A percentile compares a stretch with the other conserved stretches of the same genome.
Conservation (phyloP, 78 protist species). For the Bodo saltans region DNA sequence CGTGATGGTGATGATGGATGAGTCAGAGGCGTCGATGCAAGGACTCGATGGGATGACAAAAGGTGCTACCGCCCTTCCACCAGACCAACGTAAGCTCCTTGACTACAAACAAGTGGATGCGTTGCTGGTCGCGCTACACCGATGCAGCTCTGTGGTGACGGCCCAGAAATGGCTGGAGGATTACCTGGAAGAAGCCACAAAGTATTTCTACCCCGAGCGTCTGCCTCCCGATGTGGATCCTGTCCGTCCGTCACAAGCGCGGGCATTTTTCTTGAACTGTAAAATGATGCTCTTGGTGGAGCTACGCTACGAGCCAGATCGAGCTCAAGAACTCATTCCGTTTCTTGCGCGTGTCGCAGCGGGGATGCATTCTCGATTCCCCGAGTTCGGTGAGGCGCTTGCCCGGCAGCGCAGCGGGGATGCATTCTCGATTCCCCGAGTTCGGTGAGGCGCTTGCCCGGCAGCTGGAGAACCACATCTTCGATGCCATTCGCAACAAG, state of each 20-base stretch:
- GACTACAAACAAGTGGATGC: not conserved
- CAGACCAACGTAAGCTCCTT: too few relatives aligned
- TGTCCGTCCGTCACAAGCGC: too few relatives aligned
- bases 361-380: not conserved
- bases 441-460: not conserved
- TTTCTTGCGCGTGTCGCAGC: too few relatives aligned
- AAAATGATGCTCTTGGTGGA: too few relatives aligned
- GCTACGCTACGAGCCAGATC: too few relatives aligned
- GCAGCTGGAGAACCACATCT: not conserved
- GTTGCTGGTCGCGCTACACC: not conserved
- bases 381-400: not conserved
- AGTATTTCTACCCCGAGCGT: too few relatives aligned
- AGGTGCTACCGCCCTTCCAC: not conserved
- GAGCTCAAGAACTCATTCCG: too few relatives aligned
- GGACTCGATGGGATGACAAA: not conserved
- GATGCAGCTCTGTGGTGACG: not conserved
- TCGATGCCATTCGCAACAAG: not conserved
- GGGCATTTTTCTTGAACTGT: too few relatives aligned
- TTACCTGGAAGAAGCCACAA: not conserved
- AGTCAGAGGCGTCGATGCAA: not conserved
- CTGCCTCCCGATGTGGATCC: too few relatives aligned
- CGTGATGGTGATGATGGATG: not conserved
- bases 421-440: not conserved
- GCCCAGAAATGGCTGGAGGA: not conserved
- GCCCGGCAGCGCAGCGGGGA: not conserved